Evolutionary conservation across 2,329 filamentous ascomycete species (phyloP), one percentile per base, ranked within the genome.

Genomic region (Cercospora zeina): DNA sequence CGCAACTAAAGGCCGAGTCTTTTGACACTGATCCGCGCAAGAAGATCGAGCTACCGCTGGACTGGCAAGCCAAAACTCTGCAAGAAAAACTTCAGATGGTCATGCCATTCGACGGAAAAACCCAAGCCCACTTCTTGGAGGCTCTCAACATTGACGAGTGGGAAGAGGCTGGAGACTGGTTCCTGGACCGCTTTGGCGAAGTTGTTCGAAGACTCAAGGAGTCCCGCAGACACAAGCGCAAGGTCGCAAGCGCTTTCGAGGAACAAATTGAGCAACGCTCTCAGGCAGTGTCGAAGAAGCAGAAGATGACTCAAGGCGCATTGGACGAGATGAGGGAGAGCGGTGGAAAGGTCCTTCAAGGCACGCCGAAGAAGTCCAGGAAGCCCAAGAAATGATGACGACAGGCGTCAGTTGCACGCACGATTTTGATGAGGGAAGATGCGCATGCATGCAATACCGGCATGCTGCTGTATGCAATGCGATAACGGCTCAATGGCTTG

Each of bases 141-240:
- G 79, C 77, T 9, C 76, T 87, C 42, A 74, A 76, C 0, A 78
- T 86, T 14, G 72, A 77, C 3, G 79, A 87, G 64, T 87, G 85
- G 83, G 85, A 87, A 73, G 80, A 85, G 50, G 82, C 84, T 21
- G 85, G 85, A 2, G 83, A 86, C 61, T 83, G 85, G 79, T 81
- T 88, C 50, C 77, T 87, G 1, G 80, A 82, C 1, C 78, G 79
- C 54, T 86, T 87, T 68, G 76, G 76, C 53, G 73, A 77, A 4
- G 74, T 86, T 42, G 71, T 87, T 37, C 72, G 74, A 16, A 79
- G 80, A 53, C 80, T 85, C 67, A 85, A 80, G 67, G 74, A 79
- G 1, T 77, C 81, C 30, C 78, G 86, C 42, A 78, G 80, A 63
- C 78, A 81, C 42, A 83, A 85, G 70, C 79, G 85, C 21, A 79